Percentiles rank a stretch among this genome's conserved stretches.
Conservation (phyloP, 306 rosid genomes). For the Citrullus amarus region DNA sequence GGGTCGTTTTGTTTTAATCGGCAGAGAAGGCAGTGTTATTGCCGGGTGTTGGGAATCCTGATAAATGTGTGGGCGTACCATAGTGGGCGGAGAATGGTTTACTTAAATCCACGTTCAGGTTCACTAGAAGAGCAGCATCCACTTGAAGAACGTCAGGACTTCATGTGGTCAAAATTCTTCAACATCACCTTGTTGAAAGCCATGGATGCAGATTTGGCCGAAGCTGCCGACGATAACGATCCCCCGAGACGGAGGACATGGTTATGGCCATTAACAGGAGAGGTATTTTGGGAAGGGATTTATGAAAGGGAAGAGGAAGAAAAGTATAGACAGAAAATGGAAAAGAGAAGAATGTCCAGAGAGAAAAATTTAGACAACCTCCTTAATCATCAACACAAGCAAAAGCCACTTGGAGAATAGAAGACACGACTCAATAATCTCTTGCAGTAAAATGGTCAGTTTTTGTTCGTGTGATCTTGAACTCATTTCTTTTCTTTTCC, state of each 20-base stretch:
- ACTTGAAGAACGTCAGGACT: conserved; percentile 46
- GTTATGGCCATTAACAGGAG: conserved; percentile 94
- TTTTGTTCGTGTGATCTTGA: neutral
- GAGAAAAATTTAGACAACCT: conserved; percentile 49
- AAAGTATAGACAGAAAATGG: conserved; percentile 66
- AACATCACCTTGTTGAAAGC: conserved; percentile 49
- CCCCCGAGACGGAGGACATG: conserved; percentile 46
- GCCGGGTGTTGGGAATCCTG: conserved; percentile 67
- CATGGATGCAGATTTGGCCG: conserved; percentile 91
- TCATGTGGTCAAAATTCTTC: conserved; percentile 76
- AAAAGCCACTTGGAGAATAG: conserved; percentile 66
- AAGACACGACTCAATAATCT: neutral
- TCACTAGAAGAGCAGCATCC: conserved; percentile 72
- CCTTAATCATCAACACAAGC: conserved; percentile 56
- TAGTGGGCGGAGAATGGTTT: conserved; percentile 79
- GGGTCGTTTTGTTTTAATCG: neutral
- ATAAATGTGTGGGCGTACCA: conserved; percentile 97
- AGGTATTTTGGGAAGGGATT: conserved; percentile 81
- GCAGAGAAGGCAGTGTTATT: conserved; percentile 78
- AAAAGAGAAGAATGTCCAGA: conserved; percentile 57
- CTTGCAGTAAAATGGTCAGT: neutral
- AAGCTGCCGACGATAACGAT: conserved; percentile 83
- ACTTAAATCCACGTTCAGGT: conserved; percentile 58
- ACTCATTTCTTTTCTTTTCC: neutral
- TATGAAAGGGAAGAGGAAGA: conserved; percentile 70